These are phyloP conservation scores for Mortierella sp. DNA, from an alignment of 371 early-diverging fungal species.

Conservation along the genomic window DNA sequence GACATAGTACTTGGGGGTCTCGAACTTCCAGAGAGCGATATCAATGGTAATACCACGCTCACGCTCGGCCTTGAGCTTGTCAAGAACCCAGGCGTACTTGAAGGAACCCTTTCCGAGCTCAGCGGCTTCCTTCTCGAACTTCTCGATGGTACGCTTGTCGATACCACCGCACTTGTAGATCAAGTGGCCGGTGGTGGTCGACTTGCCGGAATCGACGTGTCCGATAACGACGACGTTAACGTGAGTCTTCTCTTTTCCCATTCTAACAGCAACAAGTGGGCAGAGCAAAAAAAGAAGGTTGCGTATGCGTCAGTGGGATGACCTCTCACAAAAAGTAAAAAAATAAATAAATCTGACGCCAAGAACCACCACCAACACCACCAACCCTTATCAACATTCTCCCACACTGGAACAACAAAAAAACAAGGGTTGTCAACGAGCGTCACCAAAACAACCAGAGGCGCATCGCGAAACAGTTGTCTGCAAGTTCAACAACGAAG, in stretches of 20 bases:
- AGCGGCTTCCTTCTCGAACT: conserved; percentile 99
- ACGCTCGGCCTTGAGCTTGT: conserved; percentile 98
- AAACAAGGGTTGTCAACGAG: not conserved
- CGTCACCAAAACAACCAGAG: too few species aligned
- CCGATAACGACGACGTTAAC: conserved; percentile 99
- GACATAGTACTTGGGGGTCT: conserved; percentile 93
- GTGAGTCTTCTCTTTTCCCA: conserved; percentile 96
- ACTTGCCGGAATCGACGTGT: conserved; percentile 99
- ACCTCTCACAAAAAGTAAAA: too few species aligned
- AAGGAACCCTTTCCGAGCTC: conserved; percentile 99
- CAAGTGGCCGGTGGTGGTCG: conserved; percentile 96
- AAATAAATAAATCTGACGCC: too few species aligned
- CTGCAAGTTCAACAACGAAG: too few species aligned
- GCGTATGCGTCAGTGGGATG: too few species aligned
- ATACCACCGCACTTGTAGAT: conserved; percentile 99
- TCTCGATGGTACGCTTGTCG: conserved; percentile 99
- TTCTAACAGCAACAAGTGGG: conserved; percentile 53
- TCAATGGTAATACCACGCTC: conserved; percentile 98
- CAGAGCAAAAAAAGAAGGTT: conserved; percentile 83
- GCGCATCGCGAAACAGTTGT: too few species aligned
- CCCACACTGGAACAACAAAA: not conserved
- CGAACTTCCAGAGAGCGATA: conserved; percentile 98
- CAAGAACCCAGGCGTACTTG: conserved; percentile 97
- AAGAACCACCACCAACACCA: too few species aligned
- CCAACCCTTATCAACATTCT: too few species aligned